These are phyloP conservation scores for Ensete ventricosum DNA, from an alignment of 176 grass and related monocot species.

Conservation along the genomic window DNA sequence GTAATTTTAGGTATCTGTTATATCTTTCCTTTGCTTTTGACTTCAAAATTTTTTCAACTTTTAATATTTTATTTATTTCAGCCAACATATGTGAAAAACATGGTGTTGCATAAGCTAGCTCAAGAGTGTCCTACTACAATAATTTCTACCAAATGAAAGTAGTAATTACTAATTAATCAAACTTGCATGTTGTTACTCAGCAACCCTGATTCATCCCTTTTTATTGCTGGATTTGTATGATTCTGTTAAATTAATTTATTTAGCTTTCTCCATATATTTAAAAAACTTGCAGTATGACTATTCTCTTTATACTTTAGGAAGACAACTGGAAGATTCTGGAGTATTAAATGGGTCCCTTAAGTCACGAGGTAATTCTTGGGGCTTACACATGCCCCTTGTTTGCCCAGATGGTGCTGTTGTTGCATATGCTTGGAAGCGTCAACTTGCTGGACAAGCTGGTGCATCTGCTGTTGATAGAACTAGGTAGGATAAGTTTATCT, in stretches of 20 bases:
- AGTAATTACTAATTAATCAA: neutral
- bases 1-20: no score
- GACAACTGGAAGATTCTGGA: conserved; percentile 80
- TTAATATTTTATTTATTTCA: no score
- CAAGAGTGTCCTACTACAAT: no score
- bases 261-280: neutral
- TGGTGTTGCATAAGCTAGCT: no score
- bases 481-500: conserved; percentile 37
- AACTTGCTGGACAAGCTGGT: conserved; percentile 95
- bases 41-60: no score
- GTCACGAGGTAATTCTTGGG: conserved; percentile 91
- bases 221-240: neutral
- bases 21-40: no score
- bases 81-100: no score
- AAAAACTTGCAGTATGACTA: neutral
- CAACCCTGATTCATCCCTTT: neutral
- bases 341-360: conserved; percentile 75
- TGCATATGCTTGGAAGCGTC: conserved; percentile 98
- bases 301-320: conserved; percentile 47
- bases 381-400: conserved; percentile 99
- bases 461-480: conserved; percentile 99
- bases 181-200: neutral
- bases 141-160: neutral
- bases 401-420: conserved; percentile 98
- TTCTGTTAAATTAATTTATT: neutral